These are phyloP conservation scores for Fusarium agapanthi DNA, from an alignment of 2,329 filamentous ascomycete species.

Conservation along the genomic window DNA sequence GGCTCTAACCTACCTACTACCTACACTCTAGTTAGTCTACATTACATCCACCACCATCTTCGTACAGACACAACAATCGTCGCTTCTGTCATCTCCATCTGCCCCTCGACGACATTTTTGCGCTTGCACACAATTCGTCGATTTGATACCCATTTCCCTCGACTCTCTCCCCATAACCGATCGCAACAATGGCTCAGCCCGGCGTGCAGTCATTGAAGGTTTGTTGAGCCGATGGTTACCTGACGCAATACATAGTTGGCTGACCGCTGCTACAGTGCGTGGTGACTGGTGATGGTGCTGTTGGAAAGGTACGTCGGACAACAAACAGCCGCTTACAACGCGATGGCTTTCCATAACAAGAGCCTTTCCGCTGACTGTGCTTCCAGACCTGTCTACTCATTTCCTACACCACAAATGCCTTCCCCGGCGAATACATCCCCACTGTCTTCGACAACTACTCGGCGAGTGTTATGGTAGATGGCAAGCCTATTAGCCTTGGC, in stretches of 20 bases:
- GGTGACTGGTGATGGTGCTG: slow-evolving; percentile 98
- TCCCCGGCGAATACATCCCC: slow-evolving; percentile 99
- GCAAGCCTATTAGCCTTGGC: slow-evolving; percentile 95
- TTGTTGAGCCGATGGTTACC: slow-evolving; percentile 45
- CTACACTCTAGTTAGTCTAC: background rate
- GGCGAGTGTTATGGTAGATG: slow-evolving; percentile 98
- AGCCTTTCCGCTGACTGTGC: slow-evolving; percentile 42
- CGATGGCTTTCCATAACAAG: background rate
- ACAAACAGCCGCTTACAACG: background rate
- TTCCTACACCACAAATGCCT: slow-evolving; percentile 99
- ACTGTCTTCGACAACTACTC: slow-evolving; percentile 99
- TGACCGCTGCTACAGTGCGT: slow-evolving; percentile 75
- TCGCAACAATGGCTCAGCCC: slow-evolving; percentile 73
- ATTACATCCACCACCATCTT: slow-evolving; percentile 23
- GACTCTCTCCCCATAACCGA: slow-evolving; percentile 9
- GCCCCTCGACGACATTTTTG: slow-evolving; percentile 19
- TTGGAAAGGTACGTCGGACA: slow-evolving; percentile 79
- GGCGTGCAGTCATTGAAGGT: slow-evolving; percentile 94
- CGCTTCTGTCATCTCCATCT: slow-evolving; percentile 23
- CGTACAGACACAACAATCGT: slow-evolving; percentile 14
- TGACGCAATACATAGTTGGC: slow-evolving; percentile 33
- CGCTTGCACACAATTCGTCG: slow-evolving; percentile 4
- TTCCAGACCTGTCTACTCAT: slow-evolving; percentile 95
- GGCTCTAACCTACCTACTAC: background rate
- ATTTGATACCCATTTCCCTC: background rate